Evolutionary conservation across 2,329 filamentous ascomycete genomes (phyloP).

Genomic region (Cytospora leucostoma): DNA sequence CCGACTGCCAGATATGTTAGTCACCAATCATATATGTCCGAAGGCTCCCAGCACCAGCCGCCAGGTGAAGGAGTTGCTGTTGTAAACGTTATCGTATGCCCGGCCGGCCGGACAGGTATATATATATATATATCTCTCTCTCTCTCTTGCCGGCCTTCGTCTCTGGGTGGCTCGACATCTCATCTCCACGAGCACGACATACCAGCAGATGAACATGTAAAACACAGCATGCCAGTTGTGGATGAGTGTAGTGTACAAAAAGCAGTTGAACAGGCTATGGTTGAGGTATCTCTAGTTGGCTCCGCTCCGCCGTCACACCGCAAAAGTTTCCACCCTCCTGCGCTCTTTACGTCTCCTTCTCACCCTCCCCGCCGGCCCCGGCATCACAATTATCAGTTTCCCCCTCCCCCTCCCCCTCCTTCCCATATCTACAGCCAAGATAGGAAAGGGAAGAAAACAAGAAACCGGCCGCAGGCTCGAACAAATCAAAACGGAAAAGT

Average conservation of each 20-base stretch:
- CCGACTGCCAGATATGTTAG: neutral
- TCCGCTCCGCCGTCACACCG: constrained; percentile 26
- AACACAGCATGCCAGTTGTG: constrained; percentile 19
- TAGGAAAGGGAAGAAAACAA: constrained; percentile 30
- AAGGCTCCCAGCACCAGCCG: neutral
- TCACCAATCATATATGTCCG: neutral
- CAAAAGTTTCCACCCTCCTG: constrained; percentile 9
- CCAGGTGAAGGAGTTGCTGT: neutral
- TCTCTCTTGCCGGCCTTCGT: neutral
- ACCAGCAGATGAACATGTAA: neutral
- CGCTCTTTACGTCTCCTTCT: constrained; percentile 7
- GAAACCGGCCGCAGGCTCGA: constrained; percentile 26
- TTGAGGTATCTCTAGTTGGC: constrained; percentile 28
- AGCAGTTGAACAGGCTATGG: constrained; percentile 29
- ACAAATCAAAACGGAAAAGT: constrained; percentile 33
- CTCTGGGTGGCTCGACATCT: too few species aligned
- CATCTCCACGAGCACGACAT: neutral
- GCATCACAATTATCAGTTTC: constrained; percentile 25
- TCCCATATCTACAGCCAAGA: constrained; percentile 32
- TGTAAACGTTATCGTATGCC: neutral
- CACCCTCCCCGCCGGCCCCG: constrained; percentile 8
- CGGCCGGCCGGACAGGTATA: neutral
- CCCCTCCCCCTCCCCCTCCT: constrained; percentile 20
- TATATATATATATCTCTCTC: neutral
- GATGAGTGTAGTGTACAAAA: constrained; percentile 27